These are phyloP conservation scores for Sechiopsis laciniata DNA, from an alignment of 306 rosid genomes.

Conservation along the genomic window DNA sequence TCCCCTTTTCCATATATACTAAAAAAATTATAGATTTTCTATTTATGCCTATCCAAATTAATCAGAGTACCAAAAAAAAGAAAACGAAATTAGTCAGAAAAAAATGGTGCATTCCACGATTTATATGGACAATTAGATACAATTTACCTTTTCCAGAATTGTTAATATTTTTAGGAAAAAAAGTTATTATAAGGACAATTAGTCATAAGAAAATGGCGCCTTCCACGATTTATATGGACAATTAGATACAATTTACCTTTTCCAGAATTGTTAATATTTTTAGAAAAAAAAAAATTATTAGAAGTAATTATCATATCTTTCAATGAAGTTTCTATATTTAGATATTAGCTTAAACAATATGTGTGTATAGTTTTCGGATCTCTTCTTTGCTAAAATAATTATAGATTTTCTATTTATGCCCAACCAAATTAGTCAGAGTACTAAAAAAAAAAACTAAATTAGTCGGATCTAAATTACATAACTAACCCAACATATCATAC, in stretches of 20 bases:
- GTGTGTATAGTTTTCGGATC: not conserved
- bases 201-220: too few species aligned
- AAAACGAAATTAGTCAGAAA: too few species aligned
- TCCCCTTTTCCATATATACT: not conserved
- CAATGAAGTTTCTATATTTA: not conserved
- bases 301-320: not conserved
- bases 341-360: not conserved
- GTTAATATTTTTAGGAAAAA: not conserved
- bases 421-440: not conserved
- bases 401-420: not conserved
- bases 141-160: not conserved
- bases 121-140: not conserved
- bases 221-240: too few species aligned
- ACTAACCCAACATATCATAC: too few species aligned
- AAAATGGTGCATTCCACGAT: too few species aligned
- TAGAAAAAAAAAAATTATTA: too few species aligned
- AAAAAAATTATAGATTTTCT: too few species aligned
- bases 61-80: too few species aligned
- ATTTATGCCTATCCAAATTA: not conserved
- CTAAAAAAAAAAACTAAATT: too few species aligned
- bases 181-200: too few species aligned
- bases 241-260: not conserved
- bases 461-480: too few species aligned
- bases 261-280: not conserved
- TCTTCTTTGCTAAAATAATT: not conserved